Evolutionary conservation across 106 monocot species (phyloP), one percentile per base, ranked within the genome.

Genomic region (Acorus gramineus): DNA sequence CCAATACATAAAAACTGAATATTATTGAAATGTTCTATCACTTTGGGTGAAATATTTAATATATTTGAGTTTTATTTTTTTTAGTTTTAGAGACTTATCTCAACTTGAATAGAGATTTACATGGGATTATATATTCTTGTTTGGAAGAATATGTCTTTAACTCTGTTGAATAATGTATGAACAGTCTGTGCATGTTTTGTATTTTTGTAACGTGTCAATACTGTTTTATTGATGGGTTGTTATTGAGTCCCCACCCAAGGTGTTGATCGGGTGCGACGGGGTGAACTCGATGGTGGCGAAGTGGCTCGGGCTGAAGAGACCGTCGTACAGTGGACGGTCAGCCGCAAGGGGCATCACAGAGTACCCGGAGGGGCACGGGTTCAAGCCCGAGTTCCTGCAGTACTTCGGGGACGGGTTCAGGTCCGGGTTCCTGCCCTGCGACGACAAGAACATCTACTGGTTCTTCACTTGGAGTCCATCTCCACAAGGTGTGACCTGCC

Each of bases 241-340:
- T 46, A 7, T 71, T 14, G 46, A 28, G 28, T 28, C 28, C 28
- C 28, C 28, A 28, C 28, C 28, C 28, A 47, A 92, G 92, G 85
- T 80, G 3, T 59, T 93, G 62, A 69, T 93, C 52, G 92, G 92
- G 0, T 88, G 88, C 53, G 92, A 88, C 65, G 92, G 88, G 46
- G 82, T 88, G 69, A 82, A 87, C 14, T 93, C 92, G 8, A 47
- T 72, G 7, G 78, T 93, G 6, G 82, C 92, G n/a, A 79, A 67
- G n/a, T 87, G 84, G 84, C 53, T 87, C 4, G 92, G 88, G 2
- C 68, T 93, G 14, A 68, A 59, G 2, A 70, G 62, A 2, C 73
- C 92, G 6, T 54, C 73, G 4, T 74, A 66, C 44, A 66, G 80
- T 0, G 74, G 82, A 7, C 82, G 85, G 4, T 82, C 63, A 2